Base-by-base conservation (phyloP, 2,329 filamentous ascomycete species). In the Beauveria medogensis region DNA sequence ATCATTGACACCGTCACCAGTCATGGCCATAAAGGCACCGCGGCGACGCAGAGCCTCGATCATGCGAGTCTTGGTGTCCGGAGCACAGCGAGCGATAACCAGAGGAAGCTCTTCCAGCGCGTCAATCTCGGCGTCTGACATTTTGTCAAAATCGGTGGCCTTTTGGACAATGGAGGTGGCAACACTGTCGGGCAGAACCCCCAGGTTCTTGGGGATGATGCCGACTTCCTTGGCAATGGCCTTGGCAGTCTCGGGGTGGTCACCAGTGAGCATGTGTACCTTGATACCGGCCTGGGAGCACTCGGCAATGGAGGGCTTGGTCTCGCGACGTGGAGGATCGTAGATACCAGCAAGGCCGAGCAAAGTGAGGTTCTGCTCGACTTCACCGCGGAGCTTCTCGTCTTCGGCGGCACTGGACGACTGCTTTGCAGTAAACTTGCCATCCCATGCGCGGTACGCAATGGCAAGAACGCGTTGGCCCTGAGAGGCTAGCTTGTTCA, bases 1-100 rank as follows among this genome's bases (percentile, higher is more conserved):
- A 69, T 95, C 91, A 69, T 95, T 95, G 64, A 94, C 91, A 52
- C 91, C 91, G 67, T 95, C 91, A 62, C 91, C 91, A 20, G 90
- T 94, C 90, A 95, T 94, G 62, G 90, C 90, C 72, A 88, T 90
- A 72, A 89, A 93, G 22, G 83, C 82, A 24, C 83, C 81, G 46
- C 91, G 87, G 18, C 91, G 85, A 65, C 92, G 89, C 18, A 96
- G 82, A 6, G 91, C 91, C 66, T 92, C 90, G 56, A 96, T 92
- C 91, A 96, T 95, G 62, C 90, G 86, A 5, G 91, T 91, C 75
- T 96, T 96, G 44, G 91, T 95, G 62, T 89, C 85, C 0, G 92
- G 91, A 1, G 90, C 89, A 70, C 91, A 95, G 43, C 91, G 87
- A 43, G 91, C 91, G 63, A 95, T 87, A 9, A 95, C 91, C 1